Base-by-base conservation (phyloP, 2,329 filamentous ascomycete genomes). In the Verticillium tricorpus region DNA sequence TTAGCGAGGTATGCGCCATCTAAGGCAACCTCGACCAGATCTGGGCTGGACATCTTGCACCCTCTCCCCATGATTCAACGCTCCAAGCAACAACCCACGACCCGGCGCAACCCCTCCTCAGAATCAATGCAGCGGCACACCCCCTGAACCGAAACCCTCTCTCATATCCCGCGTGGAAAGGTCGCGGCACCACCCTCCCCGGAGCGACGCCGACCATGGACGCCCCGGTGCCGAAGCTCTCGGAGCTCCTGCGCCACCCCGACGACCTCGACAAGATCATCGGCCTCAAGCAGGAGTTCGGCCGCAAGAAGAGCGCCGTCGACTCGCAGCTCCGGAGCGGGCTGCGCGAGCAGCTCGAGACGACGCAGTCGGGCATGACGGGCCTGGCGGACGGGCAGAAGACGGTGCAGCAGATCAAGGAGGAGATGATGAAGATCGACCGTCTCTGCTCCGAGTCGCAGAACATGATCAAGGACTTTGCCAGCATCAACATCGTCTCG, bases 341-440 rank as follows among this genome's bases (percentile, higher is more conserved):
- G 40, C 84, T 98, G 67, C 89, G 91, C 69, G 93, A 97, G 71
- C 95, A 99, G 82, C 85, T 99, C 62, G 92, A 97, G 78, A 90
- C 93, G 60, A 97, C 95, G 12, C 94, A 98, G 78, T 86, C 90
- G 68, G 95, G 95, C 74, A 97, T 99, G 88, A 89, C 81, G 67
- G 91, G 91, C 65, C 89, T 99, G 67, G 87, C 86, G 55, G 93
- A 97, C 72, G 93, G 93, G 61, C 93, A 98, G 77, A 91, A 93
- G 75, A 92, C 92, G 64, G 91, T 99, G 39, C 90, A 92, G 72
- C 86, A 90, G 69, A 97, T 97, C 78, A 97, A 96, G 76, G 94
- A 98, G 68, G 95, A 99, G 80, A 95, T 99, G 87, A 93, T 96
- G 82, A 96, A 94, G 78, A 98, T 99, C 71, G 95, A 99, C 80